Evolutionary conservation across 2,329 filamentous ascomycete species (phyloP).

Genomic region (Diaporthe citriasiana): DNA sequence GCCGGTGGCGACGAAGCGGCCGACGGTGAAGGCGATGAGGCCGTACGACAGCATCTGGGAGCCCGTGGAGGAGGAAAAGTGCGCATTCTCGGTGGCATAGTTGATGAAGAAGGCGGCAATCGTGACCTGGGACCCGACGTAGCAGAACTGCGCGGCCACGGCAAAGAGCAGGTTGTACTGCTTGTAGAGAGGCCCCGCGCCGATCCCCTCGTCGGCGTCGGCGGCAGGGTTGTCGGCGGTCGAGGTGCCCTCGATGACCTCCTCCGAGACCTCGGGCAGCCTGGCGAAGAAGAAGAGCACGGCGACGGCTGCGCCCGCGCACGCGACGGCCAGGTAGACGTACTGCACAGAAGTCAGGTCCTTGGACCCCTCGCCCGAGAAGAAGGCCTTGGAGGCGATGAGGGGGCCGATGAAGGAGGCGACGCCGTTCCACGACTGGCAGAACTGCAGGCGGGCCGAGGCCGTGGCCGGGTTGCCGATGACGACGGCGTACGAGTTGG

Average conservation of each 20-base stretch:
- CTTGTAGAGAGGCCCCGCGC: conserved; percentile 66
- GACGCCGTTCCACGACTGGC: conserved; percentile 71
- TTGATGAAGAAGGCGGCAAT: conserved; percentile 70
- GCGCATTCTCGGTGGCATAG: conserved; percentile 53
- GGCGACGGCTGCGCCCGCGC: conserved; percentile 70
- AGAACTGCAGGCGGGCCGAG: conserved; percentile 64
- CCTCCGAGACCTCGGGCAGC: conserved; percentile 58
- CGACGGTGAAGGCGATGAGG: conserved; percentile 71
- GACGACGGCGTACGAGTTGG: conserved; percentile 58
- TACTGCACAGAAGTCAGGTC: conserved; percentile 73
- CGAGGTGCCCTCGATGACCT: conserved; percentile 57
- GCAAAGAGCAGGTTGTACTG: conserved; percentile 74
- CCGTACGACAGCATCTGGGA: conserved; percentile 70
- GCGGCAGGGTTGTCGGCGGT: conserved; percentile 72
- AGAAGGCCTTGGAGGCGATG: conserved; percentile 73
- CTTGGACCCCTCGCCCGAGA: conserved; percentile 64
- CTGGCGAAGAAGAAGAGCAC: conserved; percentile 70
- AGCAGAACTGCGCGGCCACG: conserved; percentile 73
- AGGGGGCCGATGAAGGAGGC: conserved; percentile 71
- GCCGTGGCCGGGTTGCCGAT: conserved; percentile 37
- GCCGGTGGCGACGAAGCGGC: conserved; percentile 68
- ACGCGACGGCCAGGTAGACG: conserved; percentile 74
- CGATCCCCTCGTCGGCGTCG: conserved; percentile 56
- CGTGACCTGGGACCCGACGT: conserved; percentile 71
- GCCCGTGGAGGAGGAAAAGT: conserved; percentile 45